Percentiles rank a stretch among this genome's conserved stretches.
These are phyloP conservation scores for Rehmannia glutinosa DNA, from an alignment of 257 asterid species.

Conservation along the genomic window DNA sequence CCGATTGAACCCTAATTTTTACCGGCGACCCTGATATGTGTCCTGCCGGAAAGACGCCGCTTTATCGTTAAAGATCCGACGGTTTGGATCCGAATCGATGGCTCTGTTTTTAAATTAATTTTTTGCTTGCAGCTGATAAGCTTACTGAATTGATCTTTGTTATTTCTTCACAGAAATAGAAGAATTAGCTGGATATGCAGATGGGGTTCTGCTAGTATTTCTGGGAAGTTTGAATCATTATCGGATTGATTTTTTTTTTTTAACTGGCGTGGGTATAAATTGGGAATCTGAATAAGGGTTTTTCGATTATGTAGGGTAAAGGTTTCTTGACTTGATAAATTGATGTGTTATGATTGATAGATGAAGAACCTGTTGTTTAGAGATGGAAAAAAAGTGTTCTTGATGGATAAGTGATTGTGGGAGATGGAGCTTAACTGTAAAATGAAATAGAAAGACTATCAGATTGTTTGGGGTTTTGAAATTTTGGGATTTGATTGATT, in stretches of 20 bases:
- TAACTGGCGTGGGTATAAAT: conserved; percentile 14
- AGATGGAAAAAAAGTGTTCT: not conserved
- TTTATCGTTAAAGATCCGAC: conserved; percentile 15
- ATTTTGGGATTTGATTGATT: conserved; percentile 22
- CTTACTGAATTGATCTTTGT: conserved; percentile 7
- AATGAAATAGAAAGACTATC: not conserved
- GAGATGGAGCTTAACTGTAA: conserved; percentile 9
- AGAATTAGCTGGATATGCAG: conserved; percentile 30
- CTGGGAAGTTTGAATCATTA: conserved; percentile 27
- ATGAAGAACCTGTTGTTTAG: conserved; percentile 17
- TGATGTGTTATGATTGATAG: conserved; percentile 21
- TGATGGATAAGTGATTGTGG: conserved; percentile 16
- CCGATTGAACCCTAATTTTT: not conserved
- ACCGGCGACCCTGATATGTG: conserved; percentile 21
- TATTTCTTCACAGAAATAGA: conserved; percentile 8
- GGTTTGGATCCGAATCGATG: conserved; percentile 38
- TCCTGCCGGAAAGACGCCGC: conserved; percentile 15
- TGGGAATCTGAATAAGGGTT: conserved; percentile 16
- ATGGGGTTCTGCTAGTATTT: conserved; percentile 16
- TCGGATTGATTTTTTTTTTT: conserved; percentile 12
- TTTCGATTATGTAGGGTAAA: conserved; percentile 23
- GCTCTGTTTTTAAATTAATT: conserved; percentile 2
- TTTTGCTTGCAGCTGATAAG: conserved; percentile 12
- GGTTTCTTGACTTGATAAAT: conserved; percentile 17
- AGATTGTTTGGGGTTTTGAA: not conserved